Evolutionary conservation across 768 basidiomycete genomes (phyloP), one percentile per base, ranked within the genome.

Genomic region (Tremella yokohamensis): DNA sequence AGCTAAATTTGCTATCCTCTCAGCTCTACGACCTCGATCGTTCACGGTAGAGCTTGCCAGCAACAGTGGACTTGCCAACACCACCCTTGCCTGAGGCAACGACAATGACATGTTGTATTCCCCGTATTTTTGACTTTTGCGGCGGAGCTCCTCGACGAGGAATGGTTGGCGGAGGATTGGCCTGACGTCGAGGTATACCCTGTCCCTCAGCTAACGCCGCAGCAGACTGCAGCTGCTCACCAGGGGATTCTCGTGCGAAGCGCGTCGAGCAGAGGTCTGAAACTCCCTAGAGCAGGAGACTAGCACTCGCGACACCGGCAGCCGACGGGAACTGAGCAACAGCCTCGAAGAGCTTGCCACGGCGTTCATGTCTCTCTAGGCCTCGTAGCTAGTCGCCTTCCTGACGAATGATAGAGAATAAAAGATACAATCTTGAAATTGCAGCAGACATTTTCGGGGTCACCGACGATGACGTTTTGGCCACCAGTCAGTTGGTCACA

Each of bases 71-170:
- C 78, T 96, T 98, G 16, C 93, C 93, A 16, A 96, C 93, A 1
- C 93, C 93, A 22, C 94, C 94, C 72, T 97, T 97, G 3, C 91
- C 93, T 63, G 88, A 90, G 8, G 91, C 88, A 0, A 97, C 90
- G 1, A 83, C 87, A 3, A 97, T 71, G 15, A 93, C 84, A 61
- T 85, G 85, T 65, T 85, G 84, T 7, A 91, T 92, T 65, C 94
- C 76, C 49, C 79, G 77, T 37, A 78, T 80, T 11, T 63, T 63
- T 0, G 77, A 71, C 60, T 81, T 81, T 24, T 66, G 54, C 18
- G 74, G 66, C 2, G 78, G 76, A 8, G 75, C 68, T 0, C 77
- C 78, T 47, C 78, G 65, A 18, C 79, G 73, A 3, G 80, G 80
- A 59, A 81, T 78, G 13, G 75, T 77, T 8, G 80, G 80, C 38